Evolutionary conservation across 1,284 basidiomycete species (phyloP), one percentile per base, ranked within the genome.

Genomic region (Dichomitus squalens): DNA sequence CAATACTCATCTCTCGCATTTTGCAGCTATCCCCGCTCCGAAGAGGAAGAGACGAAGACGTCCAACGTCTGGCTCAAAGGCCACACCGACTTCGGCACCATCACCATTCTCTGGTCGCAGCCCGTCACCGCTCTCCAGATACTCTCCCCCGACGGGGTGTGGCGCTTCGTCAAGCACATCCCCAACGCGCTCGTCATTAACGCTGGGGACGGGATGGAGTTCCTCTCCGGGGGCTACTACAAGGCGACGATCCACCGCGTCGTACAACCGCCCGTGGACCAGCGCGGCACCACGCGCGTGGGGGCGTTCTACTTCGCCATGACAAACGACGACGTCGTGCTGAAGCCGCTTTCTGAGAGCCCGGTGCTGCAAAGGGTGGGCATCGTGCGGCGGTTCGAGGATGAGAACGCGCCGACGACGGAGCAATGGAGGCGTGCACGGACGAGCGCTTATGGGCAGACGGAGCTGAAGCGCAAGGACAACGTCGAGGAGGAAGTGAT

Each of bases 11-110:
- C 23, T 40, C n/a, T 20, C 8, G 8, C n/a, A 36, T 29, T 48
- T 7, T 29, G 7, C 35, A 79, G 77, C 56, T 76, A 76, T 59
- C 77, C 77, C n/a, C 72, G 75, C 41, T 74, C 79, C 0, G 69
- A 75, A 29, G 82, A 85, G 16, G 85, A 86, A 51, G 85, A 86
- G 60, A 55, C 63, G 14, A 81, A 79, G 64, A 78, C 83, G 0
- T 80, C 81, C 50, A 76, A 82, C 44, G 79, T 64, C 46, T 64
- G 59, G 57, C 59, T 64, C 33, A 64, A 64, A 65, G 85, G 85
- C 4, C 85, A 87, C 61, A 84, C 81, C 86, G 85, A 87, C 63
- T 78, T 84, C 58, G 83, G 81, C n/a, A 79, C 76, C 14, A 70
- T 87, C 52, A 83, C 81, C 2, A 78, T 86, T 12, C 70, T 87